These are phyloP conservation scores for Novymonas esmeraldas DNA, from an alignment of 208 protist genomes.

Conservation along the genomic window DNA sequence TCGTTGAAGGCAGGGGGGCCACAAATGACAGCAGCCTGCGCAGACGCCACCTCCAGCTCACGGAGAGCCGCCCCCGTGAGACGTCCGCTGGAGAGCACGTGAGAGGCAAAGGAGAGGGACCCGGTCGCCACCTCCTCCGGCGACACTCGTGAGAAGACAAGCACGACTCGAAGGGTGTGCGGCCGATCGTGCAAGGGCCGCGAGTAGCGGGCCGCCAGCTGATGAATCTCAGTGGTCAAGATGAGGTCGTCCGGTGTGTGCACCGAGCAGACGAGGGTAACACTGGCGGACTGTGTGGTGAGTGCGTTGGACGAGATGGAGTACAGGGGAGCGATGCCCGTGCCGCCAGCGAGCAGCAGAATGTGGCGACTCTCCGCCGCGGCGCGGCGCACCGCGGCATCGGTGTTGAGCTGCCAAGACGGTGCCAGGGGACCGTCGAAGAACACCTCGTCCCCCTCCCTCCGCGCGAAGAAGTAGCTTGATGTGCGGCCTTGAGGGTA, in stretches of 20 bases:
- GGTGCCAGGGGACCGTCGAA: constrained; percentile 63
- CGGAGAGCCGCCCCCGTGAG: constrained; percentile 7
- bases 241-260: constrained; percentile 41
- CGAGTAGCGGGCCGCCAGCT: constrained; percentile 30
- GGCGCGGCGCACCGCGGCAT: constrained; percentile 33
- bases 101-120: constrained; percentile 2
- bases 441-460: constrained; percentile 44
- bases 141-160: constrained; percentile 8
- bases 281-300: constrained; percentile 34
- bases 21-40: constrained; percentile 53
- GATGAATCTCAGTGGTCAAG: constrained; percentile 44
- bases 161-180: constrained; percentile 21
- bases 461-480: constrained; percentile 42
- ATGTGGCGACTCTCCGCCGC: constrained; percentile 38
- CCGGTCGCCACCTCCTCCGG: background rate
- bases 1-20: constrained; percentile 59
- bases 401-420: constrained; percentile 43
- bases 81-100: constrained; percentile 18
- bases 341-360: constrained; percentile 68
- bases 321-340: constrained; percentile 66
- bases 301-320: constrained; percentile 54
- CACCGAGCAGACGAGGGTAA: constrained; percentile 59
- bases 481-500: constrained; percentile 52
- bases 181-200: constrained; percentile 7
- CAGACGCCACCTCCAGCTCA: constrained; percentile 4